Conservation (phyloP, 805 yeast species). For the Starmerella lactis-condensi region DNA sequence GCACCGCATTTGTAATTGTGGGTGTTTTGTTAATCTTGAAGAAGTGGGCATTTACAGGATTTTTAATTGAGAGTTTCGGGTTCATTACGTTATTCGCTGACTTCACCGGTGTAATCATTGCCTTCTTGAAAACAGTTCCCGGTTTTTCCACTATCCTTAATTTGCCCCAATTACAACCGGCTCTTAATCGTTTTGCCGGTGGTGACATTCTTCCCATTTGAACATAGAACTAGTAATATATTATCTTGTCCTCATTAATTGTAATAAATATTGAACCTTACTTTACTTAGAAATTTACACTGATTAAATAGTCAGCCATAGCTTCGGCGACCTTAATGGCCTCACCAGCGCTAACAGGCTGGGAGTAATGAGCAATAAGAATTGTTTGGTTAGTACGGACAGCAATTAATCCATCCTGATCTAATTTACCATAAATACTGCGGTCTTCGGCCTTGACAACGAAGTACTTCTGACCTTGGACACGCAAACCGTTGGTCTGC, state of each 20-base stretch:
- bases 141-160: slow-evolving; percentile 69
- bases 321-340: slow-evolving; percentile 91
- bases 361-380: slow-evolving; percentile 74
- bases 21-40: slow-evolving; percentile 63
- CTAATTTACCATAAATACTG: slow-evolving; percentile 81
- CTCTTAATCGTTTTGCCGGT: slow-evolving; percentile 44
- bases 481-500: slow-evolving; percentile 72
- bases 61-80: slow-evolving; percentile 71
- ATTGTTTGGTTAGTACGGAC: slow-evolving; percentile 91
- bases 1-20: slow-evolving; percentile 55
- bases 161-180: slow-evolving; percentile 67
- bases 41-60: slow-evolving; percentile 69
- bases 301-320: slow-evolving; percentile 82
- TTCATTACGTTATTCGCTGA: slow-evolving; percentile 81
- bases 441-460: slow-evolving; percentile 77
- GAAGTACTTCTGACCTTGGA: slow-evolving; percentile 73
- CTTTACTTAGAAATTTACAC: slow-evolving; percentile 51
- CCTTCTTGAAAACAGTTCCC: slow-evolving; percentile 75
- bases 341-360: slow-evolving; percentile 77
- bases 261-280: too few species aligned
- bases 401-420: slow-evolving; percentile 70
- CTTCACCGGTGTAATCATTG: slow-evolving; percentile 73
- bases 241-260: too few species aligned
- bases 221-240: too few species aligned
- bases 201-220: slow-evolving; percentile 48